Conservation (phyloP, 768 basidiomycete genomes). For the Lentinula aciculospora region DNA sequence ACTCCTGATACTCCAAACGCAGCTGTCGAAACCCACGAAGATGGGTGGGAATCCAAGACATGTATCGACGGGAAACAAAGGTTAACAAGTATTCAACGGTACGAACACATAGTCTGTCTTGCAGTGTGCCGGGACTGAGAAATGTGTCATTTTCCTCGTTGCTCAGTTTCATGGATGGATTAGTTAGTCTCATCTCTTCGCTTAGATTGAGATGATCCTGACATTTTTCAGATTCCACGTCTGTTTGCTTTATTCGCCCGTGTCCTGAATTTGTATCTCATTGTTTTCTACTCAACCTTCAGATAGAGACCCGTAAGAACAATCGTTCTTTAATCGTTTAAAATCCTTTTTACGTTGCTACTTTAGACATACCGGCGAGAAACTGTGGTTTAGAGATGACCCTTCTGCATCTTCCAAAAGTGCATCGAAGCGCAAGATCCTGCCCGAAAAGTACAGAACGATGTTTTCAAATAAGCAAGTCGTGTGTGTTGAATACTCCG, state of each 20-base stretch:
- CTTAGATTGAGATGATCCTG: not conserved
- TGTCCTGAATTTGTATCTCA: not conserved
- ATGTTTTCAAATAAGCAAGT: constrained; percentile 74
- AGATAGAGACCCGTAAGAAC: constrained; percentile 49
- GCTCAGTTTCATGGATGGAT: constrained; percentile 61
- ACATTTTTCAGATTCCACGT: not conserved
- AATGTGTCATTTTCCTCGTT: not conserved
- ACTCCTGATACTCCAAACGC: constrained; percentile 8
- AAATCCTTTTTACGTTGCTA: not conserved
- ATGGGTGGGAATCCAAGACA: constrained; percentile 60
- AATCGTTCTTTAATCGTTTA: not conserved
- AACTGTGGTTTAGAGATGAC: constrained; percentile 43
- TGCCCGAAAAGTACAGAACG: constrained; percentile 52
- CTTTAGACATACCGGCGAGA: constrained; percentile 36
- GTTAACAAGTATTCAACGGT: constrained; percentile 69
- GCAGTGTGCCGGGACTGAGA: not conserved
- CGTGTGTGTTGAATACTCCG: constrained; percentile 72
- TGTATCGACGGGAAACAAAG: constrained; percentile 86
- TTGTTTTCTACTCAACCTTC: constrained; percentile 15
- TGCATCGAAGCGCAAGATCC: constrained; percentile 2
- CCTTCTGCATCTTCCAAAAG: constrained; percentile 6
- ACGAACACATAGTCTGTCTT: constrained; percentile 14
- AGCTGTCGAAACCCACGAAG: constrained; percentile 47
- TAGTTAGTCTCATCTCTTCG: constrained; percentile 33
- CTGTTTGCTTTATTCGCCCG: constrained; percentile 47